Evolutionary conservation across 345 rosid genomes (phyloP).

Genomic region (Syzygium aqueum): DNA sequence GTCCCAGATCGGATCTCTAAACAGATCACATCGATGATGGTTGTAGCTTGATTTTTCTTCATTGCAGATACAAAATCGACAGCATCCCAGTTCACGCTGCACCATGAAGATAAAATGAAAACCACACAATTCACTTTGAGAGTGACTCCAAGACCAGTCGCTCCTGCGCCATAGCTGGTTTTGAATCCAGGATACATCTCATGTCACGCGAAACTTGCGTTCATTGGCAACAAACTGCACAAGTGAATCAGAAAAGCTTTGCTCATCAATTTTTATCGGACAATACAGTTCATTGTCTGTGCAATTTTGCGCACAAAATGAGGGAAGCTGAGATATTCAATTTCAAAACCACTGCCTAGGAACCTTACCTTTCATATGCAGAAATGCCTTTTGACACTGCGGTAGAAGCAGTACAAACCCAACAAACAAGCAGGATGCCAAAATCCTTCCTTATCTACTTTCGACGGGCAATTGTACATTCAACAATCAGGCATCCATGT

Average conservation of each 20-base stretch:
- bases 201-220: background rate
- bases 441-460: background rate
- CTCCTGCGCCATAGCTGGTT: background rate
- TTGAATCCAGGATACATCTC: background rate
- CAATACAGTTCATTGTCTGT: background rate
- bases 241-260: background rate
- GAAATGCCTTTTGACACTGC: background rate
- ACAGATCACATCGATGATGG: background rate
- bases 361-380: background rate
- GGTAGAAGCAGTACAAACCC: background rate
- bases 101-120: background rate
- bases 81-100: background rate
- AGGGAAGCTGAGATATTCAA: background rate
- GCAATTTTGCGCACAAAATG: background rate
- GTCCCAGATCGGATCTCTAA: background rate
- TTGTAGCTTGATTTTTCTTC: background rate
- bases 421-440: background rate
- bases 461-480: background rate
- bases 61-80: background rate
- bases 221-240: background rate
- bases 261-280: background rate
- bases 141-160: background rate
- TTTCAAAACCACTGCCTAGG: background rate
- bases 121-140: background rate
- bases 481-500: slow-evolving; percentile 9